These are phyloP conservation scores for Fusarium abutilonis DNA, from an alignment of 2,329 filamentous ascomycete species.

Conservation along the genomic window DNA sequence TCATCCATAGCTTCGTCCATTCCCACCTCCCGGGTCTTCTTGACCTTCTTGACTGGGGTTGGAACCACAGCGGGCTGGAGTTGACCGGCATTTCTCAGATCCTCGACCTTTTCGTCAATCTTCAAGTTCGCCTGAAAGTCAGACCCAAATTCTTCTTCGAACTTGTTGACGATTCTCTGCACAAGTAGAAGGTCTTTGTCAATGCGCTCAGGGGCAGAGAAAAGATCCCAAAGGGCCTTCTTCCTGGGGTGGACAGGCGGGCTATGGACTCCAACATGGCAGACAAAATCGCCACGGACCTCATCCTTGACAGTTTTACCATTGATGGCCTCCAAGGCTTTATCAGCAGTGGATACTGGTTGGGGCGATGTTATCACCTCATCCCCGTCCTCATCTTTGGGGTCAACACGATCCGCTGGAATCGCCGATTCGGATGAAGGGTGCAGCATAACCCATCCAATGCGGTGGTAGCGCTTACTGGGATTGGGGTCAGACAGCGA, in stretches of 20 bases:
- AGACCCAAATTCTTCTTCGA: conserved; percentile 84
- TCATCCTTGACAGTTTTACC: conserved; percentile 97
- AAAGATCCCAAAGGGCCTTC: conserved; percentile 96
- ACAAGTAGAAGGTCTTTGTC: conserved; percentile 89
- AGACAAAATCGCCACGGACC: conserved; percentile 93
- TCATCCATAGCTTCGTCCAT: conserved; percentile 72
- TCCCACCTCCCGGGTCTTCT: conserved; percentile 68
- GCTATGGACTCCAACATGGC: conserved; percentile 95
- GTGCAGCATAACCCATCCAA: conserved; percentile 98
- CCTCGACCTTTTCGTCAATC: conserved; percentile 87
- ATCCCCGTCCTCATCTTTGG: conserved; percentile 73
- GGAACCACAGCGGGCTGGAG: conserved; percentile 73
- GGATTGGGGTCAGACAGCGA: conserved; percentile 97
- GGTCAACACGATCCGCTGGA: conserved; percentile 76
- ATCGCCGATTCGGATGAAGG: conserved; percentile 74
- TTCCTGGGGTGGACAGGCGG: conserved; percentile 87
- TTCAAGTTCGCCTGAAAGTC: conserved; percentile 80
- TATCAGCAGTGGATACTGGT: conserved; percentile 74
- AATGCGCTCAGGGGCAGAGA: conserved; percentile 92
- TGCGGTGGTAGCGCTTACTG: conserved; percentile 94
- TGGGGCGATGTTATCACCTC: conserved; percentile 64
- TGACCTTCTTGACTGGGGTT: conserved; percentile 65
- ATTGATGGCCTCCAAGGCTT: conserved; percentile 92
- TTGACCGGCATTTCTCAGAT: conserved; percentile 77
- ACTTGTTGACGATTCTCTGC: conserved; percentile 81